Percentiles rank a stretch among this genome's conserved stretches.
phyloP scores from a whole-genome alignment of 2,329 filamentous ascomycete species.

The Epichloe sylvatica region DNA sequence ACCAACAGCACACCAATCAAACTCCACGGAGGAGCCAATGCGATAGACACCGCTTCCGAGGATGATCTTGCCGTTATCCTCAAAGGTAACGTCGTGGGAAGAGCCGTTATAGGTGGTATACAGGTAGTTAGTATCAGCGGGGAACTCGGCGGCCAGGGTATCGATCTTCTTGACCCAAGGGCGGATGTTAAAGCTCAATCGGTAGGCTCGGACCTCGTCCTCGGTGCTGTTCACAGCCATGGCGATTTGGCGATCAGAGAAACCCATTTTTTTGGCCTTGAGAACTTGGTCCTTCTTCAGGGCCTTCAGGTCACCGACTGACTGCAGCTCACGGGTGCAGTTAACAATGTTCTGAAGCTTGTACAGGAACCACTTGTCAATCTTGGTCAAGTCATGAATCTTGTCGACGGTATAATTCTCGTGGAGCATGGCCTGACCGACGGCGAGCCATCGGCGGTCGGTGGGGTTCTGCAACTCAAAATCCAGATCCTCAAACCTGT shows the following conservation, averaged over 20 bases:
- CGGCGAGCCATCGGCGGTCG: slow-evolving; percentile 91
- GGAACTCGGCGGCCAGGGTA: slow-evolving; percentile 92
- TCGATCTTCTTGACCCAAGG: slow-evolving; percentile 99
- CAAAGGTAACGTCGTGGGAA: slow-evolving; percentile 83
- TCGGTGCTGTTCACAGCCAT: slow-evolving; percentile 73
- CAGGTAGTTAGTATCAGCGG: slow-evolving; percentile 85
- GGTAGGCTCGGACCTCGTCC: slow-evolving; percentile 73
- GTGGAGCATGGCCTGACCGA: slow-evolving; percentile 95
- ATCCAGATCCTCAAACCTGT: slow-evolving; percentile 87
- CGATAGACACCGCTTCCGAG: slow-evolving; percentile 93
- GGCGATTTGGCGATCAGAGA: slow-evolving; percentile 93
- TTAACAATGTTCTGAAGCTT: slow-evolving; percentile 97
- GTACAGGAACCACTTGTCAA: slow-evolving; percentile 98
- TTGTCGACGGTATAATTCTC: slow-evolving; percentile 88
- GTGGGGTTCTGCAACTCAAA: slow-evolving; percentile 82
- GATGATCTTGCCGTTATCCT: slow-evolving; percentile 80
- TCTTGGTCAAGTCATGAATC: slow-evolving; percentile 90
- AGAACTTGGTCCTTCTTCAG: slow-evolving; percentile 79
- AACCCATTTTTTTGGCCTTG: slow-evolving; percentile 93
- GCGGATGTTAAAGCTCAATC: slow-evolving; percentile 74
- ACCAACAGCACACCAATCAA: slow-evolving; percentile 96
- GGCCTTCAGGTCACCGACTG: slow-evolving; percentile 66
- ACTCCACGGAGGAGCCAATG: slow-evolving; percentile 94
- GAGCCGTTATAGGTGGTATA: slow-evolving; percentile 98
- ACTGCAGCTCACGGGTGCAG: slow-evolving; percentile 73